Evolutionary conservation across 169 alveolate genomes (phyloP).

Genomic region (Toxoplasma gondii): DNA sequence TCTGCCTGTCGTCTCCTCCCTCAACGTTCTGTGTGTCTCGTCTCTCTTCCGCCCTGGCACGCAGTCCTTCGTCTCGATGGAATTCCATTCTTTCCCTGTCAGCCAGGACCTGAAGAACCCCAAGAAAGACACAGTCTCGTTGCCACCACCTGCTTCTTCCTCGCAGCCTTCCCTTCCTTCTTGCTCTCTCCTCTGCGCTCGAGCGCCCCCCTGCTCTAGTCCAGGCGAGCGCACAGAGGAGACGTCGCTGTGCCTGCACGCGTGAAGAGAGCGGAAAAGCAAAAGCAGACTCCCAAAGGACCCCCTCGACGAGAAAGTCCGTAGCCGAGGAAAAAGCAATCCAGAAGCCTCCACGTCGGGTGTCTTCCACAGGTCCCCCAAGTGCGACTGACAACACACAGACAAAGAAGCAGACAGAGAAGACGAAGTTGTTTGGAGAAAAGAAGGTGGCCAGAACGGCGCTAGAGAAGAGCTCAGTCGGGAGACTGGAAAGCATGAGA

Average conservation of each 20-base stretch:
- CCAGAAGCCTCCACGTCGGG: too few species aligned
- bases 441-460: not conserved
- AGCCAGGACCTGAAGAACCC: not conserved
- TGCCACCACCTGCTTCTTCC: not conserved
- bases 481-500: not conserved
- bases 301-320: too few species aligned
- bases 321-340: too few species aligned
- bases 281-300: too few species aligned
- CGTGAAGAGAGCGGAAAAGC: too few species aligned
- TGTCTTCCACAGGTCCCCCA: too few species aligned
- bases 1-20: not conserved
- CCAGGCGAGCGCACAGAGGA: too few species aligned
- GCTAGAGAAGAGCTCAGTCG: not conserved
- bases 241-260: too few species aligned
- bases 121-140: not conserved
- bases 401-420: not conserved
- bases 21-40: not conserved
- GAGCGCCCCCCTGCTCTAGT: too few species aligned
- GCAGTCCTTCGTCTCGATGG: not conserved
- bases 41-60: not conserved
- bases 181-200: too few species aligned
- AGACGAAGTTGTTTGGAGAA: not conserved
- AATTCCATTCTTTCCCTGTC: not conserved
- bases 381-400: too few species aligned
- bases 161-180: too few species aligned